These are phyloP conservation scores for Gonium pectorale DNA, from an alignment of 139 green algal species.

Conservation along the genomic window DNA sequence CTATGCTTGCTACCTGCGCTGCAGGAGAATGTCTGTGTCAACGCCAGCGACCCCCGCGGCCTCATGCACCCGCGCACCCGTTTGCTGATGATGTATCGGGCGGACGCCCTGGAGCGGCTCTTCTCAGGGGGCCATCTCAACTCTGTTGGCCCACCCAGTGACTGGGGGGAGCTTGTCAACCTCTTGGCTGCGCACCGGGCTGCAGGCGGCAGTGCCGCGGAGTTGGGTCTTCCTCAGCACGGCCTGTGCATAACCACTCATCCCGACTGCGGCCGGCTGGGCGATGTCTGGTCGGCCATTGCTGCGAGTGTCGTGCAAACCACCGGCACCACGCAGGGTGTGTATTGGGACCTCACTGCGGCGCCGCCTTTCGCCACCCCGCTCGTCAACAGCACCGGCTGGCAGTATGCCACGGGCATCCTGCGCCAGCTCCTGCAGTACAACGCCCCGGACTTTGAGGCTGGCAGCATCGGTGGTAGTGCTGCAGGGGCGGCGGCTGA, in stretches of 20 bases:
- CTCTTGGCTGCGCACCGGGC: background rate
- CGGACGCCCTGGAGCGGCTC: background rate
- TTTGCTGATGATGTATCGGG: background rate
- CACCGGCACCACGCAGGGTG: background rate
- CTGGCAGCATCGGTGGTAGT: too few species aligned
- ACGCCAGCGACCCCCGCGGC: background rate
- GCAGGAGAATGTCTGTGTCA: background rate
- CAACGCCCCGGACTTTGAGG: background rate
- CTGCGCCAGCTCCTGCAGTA: background rate
- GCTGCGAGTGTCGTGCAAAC: background rate
- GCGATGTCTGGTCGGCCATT: background rate
- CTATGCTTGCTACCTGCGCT: too few species aligned
- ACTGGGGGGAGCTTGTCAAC: background rate
- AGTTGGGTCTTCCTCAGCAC: background rate
- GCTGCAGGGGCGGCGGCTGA: too few species aligned
- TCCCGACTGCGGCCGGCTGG: background rate
- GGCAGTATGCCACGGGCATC: background rate
- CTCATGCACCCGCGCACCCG: background rate
- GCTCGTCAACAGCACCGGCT: constrained; percentile 3
- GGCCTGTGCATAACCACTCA: background rate
- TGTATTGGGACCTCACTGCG: background rate
- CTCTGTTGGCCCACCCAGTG: background rate
- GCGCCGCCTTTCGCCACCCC: too few species aligned
- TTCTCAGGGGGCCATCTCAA: background rate
- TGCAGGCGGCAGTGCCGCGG: background rate